Percentiles rank a stretch among this genome's conserved stretches.
These are phyloP conservation scores for Alternaria sp. DNA, from an alignment of 2,329 filamentous ascomycete genomes.

Conservation along the genomic window DNA sequence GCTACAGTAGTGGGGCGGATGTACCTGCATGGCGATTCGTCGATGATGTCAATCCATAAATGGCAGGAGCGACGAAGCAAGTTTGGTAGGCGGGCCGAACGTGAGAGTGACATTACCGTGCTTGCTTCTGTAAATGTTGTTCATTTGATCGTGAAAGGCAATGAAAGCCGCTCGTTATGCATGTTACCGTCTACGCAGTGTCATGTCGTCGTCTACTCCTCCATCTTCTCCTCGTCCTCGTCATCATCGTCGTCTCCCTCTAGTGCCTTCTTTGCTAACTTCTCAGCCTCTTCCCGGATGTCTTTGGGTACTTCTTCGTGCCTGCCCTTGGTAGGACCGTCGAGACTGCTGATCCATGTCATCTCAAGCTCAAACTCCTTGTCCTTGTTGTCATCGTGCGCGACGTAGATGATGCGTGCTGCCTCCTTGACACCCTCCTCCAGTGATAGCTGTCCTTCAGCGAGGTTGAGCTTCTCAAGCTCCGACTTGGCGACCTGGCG, in stretches of 20 bases:
- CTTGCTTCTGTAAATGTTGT: slow-evolving; percentile 13
- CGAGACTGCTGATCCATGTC: slow-evolving; percentile 90
- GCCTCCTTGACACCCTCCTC: slow-evolving; percentile 94
- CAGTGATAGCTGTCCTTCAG: slow-evolving; percentile 77
- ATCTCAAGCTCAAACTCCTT: slow-evolving; percentile 99
- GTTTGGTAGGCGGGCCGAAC: slow-evolving; percentile 6
- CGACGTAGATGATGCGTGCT: slow-evolving; percentile 94
- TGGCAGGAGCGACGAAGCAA: slow-evolving; percentile 9
- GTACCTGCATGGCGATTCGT: slow-evolving; percentile 19
- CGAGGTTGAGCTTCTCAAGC: slow-evolving; percentile 94
- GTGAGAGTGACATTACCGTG: slow-evolving; percentile 1
- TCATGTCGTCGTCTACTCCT: slow-evolving; percentile 68
- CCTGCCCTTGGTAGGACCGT: slow-evolving; percentile 89
- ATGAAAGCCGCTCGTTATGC: slow-evolving; percentile 37
- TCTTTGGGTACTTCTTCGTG: slow-evolving; percentile 95
- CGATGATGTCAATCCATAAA: slow-evolving; percentile 20
- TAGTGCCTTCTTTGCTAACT: slow-evolving; percentile 87
- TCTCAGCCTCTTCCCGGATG: slow-evolving; percentile 89
- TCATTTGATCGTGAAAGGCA: slow-evolving; percentile 26
- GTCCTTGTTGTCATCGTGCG: slow-evolving; percentile 99
- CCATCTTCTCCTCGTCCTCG: slow-evolving; percentile 84
- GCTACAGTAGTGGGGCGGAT: slow-evolving; percentile 23
- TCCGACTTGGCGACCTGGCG: slow-evolving; percentile 97
- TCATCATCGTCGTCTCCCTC: slow-evolving; percentile 87
- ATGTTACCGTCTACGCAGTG: slow-evolving; percentile 39